Conservation (phyloP, 805 yeast genomes). For the Candida rishiriensis region DNA sequence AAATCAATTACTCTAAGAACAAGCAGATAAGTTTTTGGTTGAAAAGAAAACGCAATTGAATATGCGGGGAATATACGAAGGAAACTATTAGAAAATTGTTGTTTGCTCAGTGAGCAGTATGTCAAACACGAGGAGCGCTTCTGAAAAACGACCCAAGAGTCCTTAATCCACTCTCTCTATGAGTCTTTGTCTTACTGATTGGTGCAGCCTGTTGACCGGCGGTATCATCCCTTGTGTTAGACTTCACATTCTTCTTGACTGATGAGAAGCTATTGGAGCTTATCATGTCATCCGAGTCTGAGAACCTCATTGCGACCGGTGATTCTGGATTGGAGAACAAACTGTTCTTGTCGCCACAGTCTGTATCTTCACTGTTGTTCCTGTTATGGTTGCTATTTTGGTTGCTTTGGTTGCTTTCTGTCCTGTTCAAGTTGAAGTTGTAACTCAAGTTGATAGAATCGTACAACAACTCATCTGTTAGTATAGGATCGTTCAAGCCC, state of each 20-base stretch:
- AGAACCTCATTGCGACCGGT: background rate
- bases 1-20: too few relatives aligned
- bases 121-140: background rate
- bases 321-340: background rate
- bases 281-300: background rate
- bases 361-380: background rate
- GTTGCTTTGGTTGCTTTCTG: background rate
- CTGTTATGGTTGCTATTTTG: background rate
- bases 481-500: conserved; percentile 18
- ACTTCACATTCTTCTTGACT: background rate
- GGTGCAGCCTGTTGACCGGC: background rate
- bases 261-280: background rate
- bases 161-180: background rate
- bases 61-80: too few relatives aligned
- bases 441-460: conserved; percentile 5
- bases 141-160: background rate
- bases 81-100: too few relatives aligned
- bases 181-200: background rate
- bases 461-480: conserved; percentile 8
- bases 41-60: too few relatives aligned
- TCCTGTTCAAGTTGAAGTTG: conserved; percentile 2
- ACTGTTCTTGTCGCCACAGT: background rate
- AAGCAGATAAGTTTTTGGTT: too few relatives aligned
- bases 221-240: background rate
- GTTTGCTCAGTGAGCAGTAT: too few relatives aligned